phyloP scores from a whole-genome alignment of 1,284 basidiomycete genomes.

The Trichosporon sp. region DNA sequence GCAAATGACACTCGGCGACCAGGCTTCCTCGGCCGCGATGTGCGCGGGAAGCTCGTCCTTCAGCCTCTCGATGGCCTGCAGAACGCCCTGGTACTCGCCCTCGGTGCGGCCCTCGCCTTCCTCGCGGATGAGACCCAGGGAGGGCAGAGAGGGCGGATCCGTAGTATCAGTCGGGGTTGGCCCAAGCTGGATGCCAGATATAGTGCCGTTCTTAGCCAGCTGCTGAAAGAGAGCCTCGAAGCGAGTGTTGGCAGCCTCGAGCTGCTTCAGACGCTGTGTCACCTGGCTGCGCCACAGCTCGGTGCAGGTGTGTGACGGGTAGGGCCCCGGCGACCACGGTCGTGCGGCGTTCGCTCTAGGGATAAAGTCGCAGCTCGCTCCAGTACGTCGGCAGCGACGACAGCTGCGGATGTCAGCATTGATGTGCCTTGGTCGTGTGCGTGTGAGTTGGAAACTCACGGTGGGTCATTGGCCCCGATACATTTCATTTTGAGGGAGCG shows the following conservation, averaged over 20 bases:
- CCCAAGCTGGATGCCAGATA: not conserved
- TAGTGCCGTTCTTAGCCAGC: conserved; percentile 6
- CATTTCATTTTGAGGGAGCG: conserved; percentile 37
- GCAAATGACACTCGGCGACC: conserved; percentile 22
- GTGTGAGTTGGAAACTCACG: conserved; percentile 16
- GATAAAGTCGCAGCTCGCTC: conserved; percentile 34
- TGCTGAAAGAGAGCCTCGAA: conserved; percentile 27
- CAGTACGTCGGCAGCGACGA: conserved; percentile 31
- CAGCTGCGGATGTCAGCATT: conserved; percentile 25
- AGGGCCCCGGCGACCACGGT: conserved; percentile 29
- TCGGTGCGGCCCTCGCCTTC: conserved; percentile 8
- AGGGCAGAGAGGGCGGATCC: not conserved
- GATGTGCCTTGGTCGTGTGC: not conserved
- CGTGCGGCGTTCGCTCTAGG: conserved; percentile 34
- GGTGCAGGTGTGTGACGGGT: conserved; percentile 35
- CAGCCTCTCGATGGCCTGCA: conserved; percentile 26
- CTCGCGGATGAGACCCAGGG: conserved; percentile 13
- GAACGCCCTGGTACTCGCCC: conserved; percentile 26
- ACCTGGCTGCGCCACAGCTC: conserved; percentile 36
- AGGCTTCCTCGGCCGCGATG: conserved; percentile 26
- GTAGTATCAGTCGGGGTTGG: not conserved
- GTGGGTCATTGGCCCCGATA: conserved; percentile 35
- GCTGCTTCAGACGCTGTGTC: conserved; percentile 29
- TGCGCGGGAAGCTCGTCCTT: conserved; percentile 30
- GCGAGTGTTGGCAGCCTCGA: conserved; percentile 28